Evolutionary conservation across 805 yeast species (phyloP).

Genomic region (Lipomyces chichibuensis): DNA sequence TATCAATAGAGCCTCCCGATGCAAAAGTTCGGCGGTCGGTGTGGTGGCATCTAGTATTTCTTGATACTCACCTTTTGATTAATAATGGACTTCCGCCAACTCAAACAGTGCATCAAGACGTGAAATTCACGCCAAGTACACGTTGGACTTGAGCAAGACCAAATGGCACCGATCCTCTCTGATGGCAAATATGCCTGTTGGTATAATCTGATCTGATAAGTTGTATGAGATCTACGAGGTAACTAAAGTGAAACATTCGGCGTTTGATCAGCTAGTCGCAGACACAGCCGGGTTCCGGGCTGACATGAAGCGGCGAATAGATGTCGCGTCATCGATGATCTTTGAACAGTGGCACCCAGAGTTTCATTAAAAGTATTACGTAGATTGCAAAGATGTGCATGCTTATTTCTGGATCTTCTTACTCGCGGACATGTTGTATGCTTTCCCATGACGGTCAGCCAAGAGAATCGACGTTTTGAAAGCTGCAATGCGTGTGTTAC

Average conservation of each 20-base stretch:
- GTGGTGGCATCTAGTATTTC: conserved; percentile 28
- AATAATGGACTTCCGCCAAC: conserved; percentile 25
- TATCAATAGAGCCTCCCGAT: neutral
- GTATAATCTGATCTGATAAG: conserved; percentile 9
- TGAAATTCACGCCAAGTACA: conserved; percentile 15
- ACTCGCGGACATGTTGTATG: conserved; percentile 10
- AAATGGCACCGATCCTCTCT: conserved; percentile 16
- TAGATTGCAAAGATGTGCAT: neutral
- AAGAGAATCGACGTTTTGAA: conserved; percentile 7
- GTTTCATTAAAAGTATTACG: neutral
- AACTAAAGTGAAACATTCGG: neutral
- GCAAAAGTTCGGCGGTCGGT: conserved; percentile 12
- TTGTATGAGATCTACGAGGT: conserved; percentile 26
- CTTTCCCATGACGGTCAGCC: conserved; percentile 7
- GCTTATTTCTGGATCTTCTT: conserved; percentile 8
- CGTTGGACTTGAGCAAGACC: conserved; percentile 17
- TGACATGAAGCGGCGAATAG: neutral
- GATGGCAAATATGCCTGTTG: conserved; percentile 20
- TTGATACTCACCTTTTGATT: conserved; percentile 21
- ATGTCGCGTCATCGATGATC: neutral
- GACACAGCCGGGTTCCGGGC: neutral
- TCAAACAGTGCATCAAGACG: conserved; percentile 14
- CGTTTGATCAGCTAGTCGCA: neutral
- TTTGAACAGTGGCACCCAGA: neutral
- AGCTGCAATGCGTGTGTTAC: conserved; percentile 22